Evolutionary conservation across 1,139 yeast genomes (phyloP).

Genomic region (Yamadazyma oceani): DNA sequence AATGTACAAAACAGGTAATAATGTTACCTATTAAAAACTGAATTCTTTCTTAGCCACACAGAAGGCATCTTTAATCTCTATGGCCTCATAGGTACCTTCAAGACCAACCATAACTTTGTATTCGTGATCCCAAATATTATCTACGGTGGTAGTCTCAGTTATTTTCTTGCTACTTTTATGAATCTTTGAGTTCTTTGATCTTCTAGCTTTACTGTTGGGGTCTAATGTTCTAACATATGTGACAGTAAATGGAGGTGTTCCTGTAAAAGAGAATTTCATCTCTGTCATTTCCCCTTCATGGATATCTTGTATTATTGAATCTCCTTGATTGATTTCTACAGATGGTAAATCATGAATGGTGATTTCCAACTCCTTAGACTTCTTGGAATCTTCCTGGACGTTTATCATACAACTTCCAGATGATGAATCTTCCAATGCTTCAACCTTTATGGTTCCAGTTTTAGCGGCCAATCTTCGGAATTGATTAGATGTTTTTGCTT

Average conservation of each 20-base stretch:
- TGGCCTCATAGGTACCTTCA: conserved; percentile 94
- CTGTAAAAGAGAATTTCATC: conserved; percentile 63
- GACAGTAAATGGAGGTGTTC: conserved; percentile 71
- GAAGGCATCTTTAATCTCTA: conserved; percentile 77
- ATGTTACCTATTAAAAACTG: conserved; percentile 5
- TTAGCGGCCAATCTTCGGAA: conserved; percentile 73
- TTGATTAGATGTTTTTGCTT: conserved; percentile 57
- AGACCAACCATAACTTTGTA: conserved; percentile 73
- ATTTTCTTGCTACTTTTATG: conserved; percentile 35
- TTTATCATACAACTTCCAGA: conserved; percentile 67
- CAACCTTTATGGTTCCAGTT: conserved; percentile 72
- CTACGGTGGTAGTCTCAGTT: conserved; percentile 75
- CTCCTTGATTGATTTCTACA: conserved; percentile 84
- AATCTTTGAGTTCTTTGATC: conserved; percentile 18
- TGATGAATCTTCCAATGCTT: conserved; percentile 73
- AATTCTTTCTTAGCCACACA: conserved; percentile 54
- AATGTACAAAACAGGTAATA: conserved; percentile 7
- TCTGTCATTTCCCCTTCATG: conserved; percentile 90
- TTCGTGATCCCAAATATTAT: conserved; percentile 66
- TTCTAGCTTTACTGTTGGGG: conserved; percentile 28
- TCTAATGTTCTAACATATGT: conserved; percentile 54
- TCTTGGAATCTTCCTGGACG: conserved; percentile 42
- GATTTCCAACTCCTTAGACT: conserved; percentile 46
- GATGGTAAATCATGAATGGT: conserved; percentile 81
- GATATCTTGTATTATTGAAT: conserved; percentile 67